Evolutionary conservation across 331 rosid genomes (phyloP), one percentile per base, ranked within the genome.

Genomic region (Telfairia occidentalis): DNA sequence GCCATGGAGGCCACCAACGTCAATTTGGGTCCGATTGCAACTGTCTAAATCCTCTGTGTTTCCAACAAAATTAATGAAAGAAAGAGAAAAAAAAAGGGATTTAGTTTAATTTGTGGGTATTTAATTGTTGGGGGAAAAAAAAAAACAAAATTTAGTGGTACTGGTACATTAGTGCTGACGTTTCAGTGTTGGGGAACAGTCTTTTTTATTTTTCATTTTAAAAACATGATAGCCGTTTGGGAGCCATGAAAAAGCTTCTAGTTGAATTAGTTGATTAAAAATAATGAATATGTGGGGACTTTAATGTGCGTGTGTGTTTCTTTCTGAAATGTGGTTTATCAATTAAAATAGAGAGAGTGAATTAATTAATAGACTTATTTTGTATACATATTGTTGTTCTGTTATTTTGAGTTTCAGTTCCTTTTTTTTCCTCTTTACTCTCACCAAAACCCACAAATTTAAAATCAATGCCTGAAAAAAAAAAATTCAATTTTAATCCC

Each of bases 1-100:
- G 84, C 90, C 73, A 26, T 65, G 81, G 89, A 90, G 5, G 58
- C 89, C 45, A 67, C 78, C 9, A 79, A 81, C 55, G 76, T 61
- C 30, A 65, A 42, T 21, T 6, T 80, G 81, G 96, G 64, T 9
- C 87, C 90, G 29, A 79, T 86, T 19, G 86, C 91, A 21, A 89
- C 86, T 16, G 86, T 82, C 60, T 90, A 84, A 88, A 16, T 10
- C 53, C 26, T 29, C 24, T 34, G 4, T 3, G n/a, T 52, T 9
- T 55, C 32, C 61, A 55, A 24, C 61, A 34, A 32, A 21, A 55
- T 5, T 0, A 63, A 21, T n/a, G n/a, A 32, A 30, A 29, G 45
- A 63, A 63, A 63, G n/a, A 18, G 35, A 37, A 7, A 66, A n/a
- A 19, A 64, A 16, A 38, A 46, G n/a, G 29, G 7, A 72, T 48